Conservation (phyloP, 768 basidiomycete genomes). For the Chiua virens region DNA sequence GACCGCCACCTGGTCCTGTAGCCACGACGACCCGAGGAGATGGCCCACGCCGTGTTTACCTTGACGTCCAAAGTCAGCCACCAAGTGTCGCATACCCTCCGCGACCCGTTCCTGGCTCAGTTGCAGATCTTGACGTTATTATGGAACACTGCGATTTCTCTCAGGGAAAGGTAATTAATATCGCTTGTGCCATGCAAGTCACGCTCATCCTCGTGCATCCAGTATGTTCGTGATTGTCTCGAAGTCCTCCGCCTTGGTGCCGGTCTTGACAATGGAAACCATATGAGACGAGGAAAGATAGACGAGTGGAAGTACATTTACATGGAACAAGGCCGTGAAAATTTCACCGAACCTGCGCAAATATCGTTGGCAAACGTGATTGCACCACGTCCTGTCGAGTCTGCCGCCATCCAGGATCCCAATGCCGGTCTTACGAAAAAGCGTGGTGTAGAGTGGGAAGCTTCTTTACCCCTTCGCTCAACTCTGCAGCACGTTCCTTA, state of each 20-base stretch:
- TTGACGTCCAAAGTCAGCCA: conserved; percentile 62
- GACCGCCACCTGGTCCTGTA: conserved; percentile 46
- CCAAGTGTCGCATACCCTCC: conserved; percentile 81
- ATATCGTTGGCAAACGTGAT: conserved; percentile 34
- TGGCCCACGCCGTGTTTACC: conserved; percentile 77
- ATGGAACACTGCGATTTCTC: conserved; percentile 95
- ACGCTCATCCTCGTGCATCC: conserved; percentile 12
- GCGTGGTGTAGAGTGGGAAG: conserved; percentile 63
- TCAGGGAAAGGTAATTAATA: conserved; percentile 57
- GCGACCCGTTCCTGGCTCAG: conserved; percentile 78
- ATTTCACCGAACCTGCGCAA: conserved; percentile 36
- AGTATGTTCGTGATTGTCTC: conserved; percentile 98
- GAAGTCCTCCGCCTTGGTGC: conserved; percentile 91
- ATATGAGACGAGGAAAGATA: conserved; percentile 70
- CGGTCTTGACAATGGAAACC: conserved; percentile 80
- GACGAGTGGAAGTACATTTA: conserved; percentile 91
- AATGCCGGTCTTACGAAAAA: conserved; percentile 59
- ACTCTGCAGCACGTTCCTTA: conserved; percentile 56
- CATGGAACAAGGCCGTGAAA: conserved; percentile 54
- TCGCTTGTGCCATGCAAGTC: background rate
- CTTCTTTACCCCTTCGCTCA: conserved; percentile 43
- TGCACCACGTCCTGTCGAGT: conserved; percentile 28
- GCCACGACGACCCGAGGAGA: conserved; percentile 63
- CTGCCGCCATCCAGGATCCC: conserved; percentile 41
- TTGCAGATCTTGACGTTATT: conserved; percentile 85